Base-by-base conservation (phyloP, 768 basidiomycete species). In the Phlegmacium glaucopus region DNA sequence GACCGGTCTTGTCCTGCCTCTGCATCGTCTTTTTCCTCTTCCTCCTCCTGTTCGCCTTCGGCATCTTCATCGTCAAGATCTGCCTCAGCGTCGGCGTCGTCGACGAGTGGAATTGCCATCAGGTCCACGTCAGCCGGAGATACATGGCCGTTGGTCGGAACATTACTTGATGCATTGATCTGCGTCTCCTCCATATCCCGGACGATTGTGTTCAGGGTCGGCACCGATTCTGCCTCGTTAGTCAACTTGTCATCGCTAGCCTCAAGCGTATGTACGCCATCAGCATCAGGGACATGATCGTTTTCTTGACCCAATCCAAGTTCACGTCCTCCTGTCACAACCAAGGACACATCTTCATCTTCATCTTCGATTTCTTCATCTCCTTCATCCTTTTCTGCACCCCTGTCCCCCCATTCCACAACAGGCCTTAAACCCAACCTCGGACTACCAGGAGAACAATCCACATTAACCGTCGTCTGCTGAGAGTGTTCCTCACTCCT, bases 81-180 rank as follows among this genome's bases (percentile, higher is more conserved):
- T 22, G 47, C 55, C 28, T 67, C 68, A 1, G 49, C 56, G 32
- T 59, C 57, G 15, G 50, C 45, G 28, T 54, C 57, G 13, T 51
- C 51, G 32, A 57, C 51, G 15, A 40, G 39, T 22, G 22, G 22
- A n/a, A n/a, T n/a, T n/a, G n/a, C n/a, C n/a, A n/a, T n/a, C 5
- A 22, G 22, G 22, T 22, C 22, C 22, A 22, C 22, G 5, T 22
- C 22, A 22, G 22, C 22, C 22, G 22, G 22, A 22, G 22, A 22
- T 22, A 22, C 5, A 22, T 22, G 22, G 22, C 22, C 22, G 5
- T 22, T 22, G 3, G 22, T 22, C 5, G 22, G 22, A 22, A 5
- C 22, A 22, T 22, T 22, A 5, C 22, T 5, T 22, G 5, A 22
- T 22, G 22, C 5, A 22, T 22, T 22, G 22, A 22, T 22, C 22